Evolutionary conservation across 805 yeast species (phyloP).

Genomic region (Candida suzukii): DNA sequence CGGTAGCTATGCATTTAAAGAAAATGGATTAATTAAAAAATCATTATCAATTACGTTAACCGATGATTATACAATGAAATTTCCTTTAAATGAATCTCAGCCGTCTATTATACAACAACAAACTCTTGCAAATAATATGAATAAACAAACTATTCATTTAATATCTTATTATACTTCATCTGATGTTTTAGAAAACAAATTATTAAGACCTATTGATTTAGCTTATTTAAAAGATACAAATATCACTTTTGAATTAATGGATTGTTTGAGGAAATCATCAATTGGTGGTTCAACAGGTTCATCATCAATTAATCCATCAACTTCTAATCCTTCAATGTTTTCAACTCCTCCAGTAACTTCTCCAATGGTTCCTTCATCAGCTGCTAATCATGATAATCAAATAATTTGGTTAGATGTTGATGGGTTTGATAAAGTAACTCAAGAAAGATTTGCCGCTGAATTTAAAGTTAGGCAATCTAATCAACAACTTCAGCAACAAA

Average conservation of each 20-base stretch:
- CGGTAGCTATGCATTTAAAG: slow-evolving; percentile 57
- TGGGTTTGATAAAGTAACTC: slow-evolving; percentile 11
- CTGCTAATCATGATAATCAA: not conserved
- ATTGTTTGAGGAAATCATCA: slow-evolving; percentile 49
- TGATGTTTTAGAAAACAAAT: slow-evolving; percentile 56
- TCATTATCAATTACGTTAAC: slow-evolving; percentile 60
- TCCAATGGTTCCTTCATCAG: not conserved
- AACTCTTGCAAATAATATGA: slow-evolving; percentile 13
- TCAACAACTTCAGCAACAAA: not conserved
- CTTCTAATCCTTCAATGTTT: not conserved
- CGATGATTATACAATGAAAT: not conserved
- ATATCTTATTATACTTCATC: slow-evolving; percentile 72
- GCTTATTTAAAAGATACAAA: slow-evolving; percentile 40
- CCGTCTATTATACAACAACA: too few species aligned
- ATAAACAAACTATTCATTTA: slow-evolving; percentile 52
- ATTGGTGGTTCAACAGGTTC: slow-evolving; percentile 46
- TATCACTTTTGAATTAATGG: slow-evolving; percentile 42
- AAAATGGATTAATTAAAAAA: slow-evolving; percentile 73
- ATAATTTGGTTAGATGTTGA: slow-evolving; percentile 11
- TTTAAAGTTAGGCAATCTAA: slow-evolving; percentile 6
- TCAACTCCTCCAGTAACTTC: not conserved
- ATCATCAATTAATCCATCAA: slow-evolving; percentile 4
- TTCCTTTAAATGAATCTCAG: too few species aligned
- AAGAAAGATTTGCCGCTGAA: slow-evolving; percentile 12
- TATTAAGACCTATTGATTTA: slow-evolving; percentile 52